A percentile compares a stretch with the other conserved stretches of the same genome.
Evolutionary conservation across 805 yeast genomes (phyloP).

Genomic region (Candida ovalis): DNA sequence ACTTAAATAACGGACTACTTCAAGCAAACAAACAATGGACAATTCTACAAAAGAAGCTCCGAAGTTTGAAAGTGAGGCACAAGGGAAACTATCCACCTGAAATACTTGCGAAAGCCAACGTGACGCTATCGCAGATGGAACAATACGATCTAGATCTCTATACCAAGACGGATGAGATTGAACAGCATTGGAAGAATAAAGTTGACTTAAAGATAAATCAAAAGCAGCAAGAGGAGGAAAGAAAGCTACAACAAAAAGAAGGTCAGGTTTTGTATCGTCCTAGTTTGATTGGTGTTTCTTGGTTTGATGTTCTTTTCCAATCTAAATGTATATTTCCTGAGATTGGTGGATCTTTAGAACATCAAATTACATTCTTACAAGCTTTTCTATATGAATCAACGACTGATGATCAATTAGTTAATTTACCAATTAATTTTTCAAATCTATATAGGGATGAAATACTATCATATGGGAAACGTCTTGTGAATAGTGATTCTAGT

Average conservation of each 20-base stretch:
- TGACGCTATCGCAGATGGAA: neutral
- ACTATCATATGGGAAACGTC: neutral
- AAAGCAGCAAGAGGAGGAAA: neutral
- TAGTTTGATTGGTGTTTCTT: neutral
- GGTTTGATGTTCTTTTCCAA: neutral
- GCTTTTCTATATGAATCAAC: neutral
- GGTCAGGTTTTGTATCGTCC: neutral
- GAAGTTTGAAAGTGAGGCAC: neutral
- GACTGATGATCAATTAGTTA: neutral
- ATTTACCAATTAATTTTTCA: neutral
- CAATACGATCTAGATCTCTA: neutral
- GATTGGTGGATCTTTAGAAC: neutral
- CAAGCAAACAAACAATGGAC: constrained; percentile 10
- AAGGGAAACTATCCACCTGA: neutral
- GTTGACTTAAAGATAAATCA: neutral
- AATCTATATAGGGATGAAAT: neutral
- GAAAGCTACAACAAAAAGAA: neutral
- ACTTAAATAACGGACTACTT: neutral
- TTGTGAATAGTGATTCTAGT: neutral
- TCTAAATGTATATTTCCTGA: neutral
- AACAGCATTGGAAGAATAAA: neutral
- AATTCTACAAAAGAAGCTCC: constrained; percentile 5
- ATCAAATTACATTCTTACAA: neutral
- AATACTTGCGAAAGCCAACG: neutral
- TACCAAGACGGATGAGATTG: neutral